These are phyloP conservation scores for Citrus glauca DNA, from an alignment of 345 rosid species.

Conservation along the genomic window DNA sequence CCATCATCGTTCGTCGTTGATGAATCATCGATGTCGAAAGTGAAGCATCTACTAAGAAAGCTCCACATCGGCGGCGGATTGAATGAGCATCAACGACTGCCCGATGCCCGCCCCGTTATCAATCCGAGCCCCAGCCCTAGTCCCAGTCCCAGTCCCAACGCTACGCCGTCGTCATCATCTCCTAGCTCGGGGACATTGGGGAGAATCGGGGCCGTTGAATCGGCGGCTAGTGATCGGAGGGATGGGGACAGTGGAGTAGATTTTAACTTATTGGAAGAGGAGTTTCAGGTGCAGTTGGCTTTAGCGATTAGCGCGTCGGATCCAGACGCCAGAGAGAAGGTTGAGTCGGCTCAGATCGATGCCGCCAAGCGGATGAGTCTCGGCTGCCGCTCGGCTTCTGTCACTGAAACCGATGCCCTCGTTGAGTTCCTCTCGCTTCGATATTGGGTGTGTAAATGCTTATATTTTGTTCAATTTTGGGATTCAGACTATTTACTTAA, in stretches of 20 bases:
- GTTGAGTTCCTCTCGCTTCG: conserved; percentile 72
- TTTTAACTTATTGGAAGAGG: conserved; percentile 82
- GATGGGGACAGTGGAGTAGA: conserved; percentile 32
- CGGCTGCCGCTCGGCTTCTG: conserved; percentile 50
- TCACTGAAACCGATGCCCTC: conserved; percentile 40
- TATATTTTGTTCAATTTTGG: neutral
- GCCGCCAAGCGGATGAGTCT: conserved; percentile 96
- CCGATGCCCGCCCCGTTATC: conserved; percentile 36
- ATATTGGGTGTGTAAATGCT: conserved; percentile 62
- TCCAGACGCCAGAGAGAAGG: conserved; percentile 56
- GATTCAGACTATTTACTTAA: neutral
- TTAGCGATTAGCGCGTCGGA: conserved; percentile 95
- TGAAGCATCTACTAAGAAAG: conserved; percentile 87
- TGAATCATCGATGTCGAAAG: conserved; percentile 84
- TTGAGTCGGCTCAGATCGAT: conserved; percentile 90
- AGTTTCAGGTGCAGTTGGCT: conserved; percentile 93
- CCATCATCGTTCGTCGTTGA: conserved; percentile 31
- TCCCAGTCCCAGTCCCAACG: conserved; percentile 32
- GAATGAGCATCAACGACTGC: conserved; percentile 50
- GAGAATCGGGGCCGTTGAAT: conserved; percentile 48
- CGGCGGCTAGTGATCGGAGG: conserved; percentile 41
- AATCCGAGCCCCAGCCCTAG: conserved; percentile 40
- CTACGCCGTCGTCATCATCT: conserved; percentile 36
- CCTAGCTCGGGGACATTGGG: conserved; percentile 35
- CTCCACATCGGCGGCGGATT: conserved; percentile 88